These are phyloP conservation scores for Codiaeum variegatum DNA, from an alignment of 441 rosid species.

Conservation along the genomic window DNA sequence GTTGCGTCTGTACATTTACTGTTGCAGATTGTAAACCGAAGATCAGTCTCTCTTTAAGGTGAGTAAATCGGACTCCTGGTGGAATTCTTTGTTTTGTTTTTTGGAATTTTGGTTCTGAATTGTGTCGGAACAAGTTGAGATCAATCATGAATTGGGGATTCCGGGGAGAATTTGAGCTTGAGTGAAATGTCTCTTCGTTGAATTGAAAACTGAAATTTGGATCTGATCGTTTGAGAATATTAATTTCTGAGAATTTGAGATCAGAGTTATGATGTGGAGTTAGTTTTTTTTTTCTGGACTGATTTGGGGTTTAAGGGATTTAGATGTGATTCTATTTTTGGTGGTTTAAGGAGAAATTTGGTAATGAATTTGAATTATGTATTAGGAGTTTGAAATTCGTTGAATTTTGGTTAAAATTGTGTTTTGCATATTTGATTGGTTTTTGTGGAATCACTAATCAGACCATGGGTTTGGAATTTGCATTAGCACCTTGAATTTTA, in stretches of 20 bases:
- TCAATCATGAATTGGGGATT: neutral
- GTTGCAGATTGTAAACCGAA: conserved; percentile 24
- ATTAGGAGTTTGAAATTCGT: neutral
- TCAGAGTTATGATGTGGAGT: neutral
- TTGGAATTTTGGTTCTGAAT: neutral
- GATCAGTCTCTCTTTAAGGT: conserved; percentile 25
- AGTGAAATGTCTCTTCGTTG: neutral
- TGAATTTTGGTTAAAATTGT: neutral
- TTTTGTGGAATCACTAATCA: neutral
- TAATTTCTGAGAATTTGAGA: conserved; percentile 6
- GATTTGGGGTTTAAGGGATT: conserved; percentile 17
- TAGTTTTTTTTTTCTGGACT: neutral
- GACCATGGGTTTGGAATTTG: conserved; percentile 12
- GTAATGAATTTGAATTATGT: conserved; percentile 3
- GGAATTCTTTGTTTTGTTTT: neutral
- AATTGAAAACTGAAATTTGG: conserved; percentile 16
- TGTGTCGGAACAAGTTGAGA: conserved; percentile 17
- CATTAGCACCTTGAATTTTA: conserved; percentile 1
- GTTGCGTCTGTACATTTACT: conserved; percentile 21
- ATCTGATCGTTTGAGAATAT: conserved; percentile 16
- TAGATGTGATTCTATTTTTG: neutral
- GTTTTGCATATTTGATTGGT: neutral
- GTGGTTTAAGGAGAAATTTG: neutral
- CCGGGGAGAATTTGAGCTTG: conserved; percentile 2
- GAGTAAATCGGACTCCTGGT: conserved; percentile 13